phyloP scores from a whole-genome alignment of 805 yeast species.

The Cyberlindnera sargentensis region DNA sequence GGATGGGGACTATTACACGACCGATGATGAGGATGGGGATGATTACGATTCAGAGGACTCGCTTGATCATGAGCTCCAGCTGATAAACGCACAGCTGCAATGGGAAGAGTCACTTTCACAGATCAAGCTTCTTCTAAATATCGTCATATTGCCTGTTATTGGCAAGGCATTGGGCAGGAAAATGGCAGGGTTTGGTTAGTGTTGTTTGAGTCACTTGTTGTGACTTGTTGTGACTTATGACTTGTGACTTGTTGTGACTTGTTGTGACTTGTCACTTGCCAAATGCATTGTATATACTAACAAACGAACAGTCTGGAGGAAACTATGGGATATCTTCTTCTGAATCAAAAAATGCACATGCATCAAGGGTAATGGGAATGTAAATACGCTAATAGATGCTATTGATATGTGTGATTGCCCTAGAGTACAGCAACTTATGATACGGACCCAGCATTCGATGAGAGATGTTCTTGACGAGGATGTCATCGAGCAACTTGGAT shows the following conservation, averaged over 20 bases:
- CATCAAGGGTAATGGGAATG: background rate
- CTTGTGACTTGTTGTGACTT: too few relatives aligned
- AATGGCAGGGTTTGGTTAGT: conserved; percentile 32
- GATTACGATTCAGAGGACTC: conserved; percentile 15
- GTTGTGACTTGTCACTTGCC: background rate
- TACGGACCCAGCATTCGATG: conserved; percentile 17
- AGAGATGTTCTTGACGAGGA: conserved; percentile 16
- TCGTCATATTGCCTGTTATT: conserved; percentile 56
- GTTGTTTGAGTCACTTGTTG: too few relatives aligned
- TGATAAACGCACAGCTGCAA: conserved; percentile 52
- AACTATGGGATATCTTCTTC: conserved; percentile 14
- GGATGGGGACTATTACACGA: background rate
- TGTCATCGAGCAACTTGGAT: conserved; percentile 15
- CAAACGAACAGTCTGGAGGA: conserved; percentile 16
- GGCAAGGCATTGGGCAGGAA: conserved; percentile 66
- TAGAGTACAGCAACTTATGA: conserved; percentile 10
- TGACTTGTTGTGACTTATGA: too few relatives aligned
- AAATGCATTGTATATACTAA: conserved; percentile 1
- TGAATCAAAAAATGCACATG: conserved; percentile 1
- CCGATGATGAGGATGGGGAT: background rate
- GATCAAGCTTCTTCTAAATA: conserved; percentile 46
- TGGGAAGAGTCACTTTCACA: conserved; percentile 68
- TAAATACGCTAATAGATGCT: conserved; percentile 3
- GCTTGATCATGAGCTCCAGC: conserved; percentile 20
- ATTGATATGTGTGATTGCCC: conserved; percentile 7